Evolutionary conservation across 1,284 basidiomycete genomes (phyloP).

Genomic region (Apiotrichum montevideense): DNA sequence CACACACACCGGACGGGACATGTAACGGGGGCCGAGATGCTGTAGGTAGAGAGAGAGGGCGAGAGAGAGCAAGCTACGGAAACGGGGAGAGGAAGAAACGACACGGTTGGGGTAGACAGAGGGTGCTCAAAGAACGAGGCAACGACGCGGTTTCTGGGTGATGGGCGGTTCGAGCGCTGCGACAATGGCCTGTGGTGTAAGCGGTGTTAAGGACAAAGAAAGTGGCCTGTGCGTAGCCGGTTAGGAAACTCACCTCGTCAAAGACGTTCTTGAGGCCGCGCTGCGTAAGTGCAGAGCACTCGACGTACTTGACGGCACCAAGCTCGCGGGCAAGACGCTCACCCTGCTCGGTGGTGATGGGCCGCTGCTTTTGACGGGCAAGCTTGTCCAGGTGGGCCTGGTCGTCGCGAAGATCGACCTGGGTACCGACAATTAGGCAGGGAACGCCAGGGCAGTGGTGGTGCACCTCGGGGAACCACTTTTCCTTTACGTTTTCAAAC

Average conservation of each 20-base stretch:
- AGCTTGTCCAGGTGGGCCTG: conserved; percentile 89
- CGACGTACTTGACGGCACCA: conserved; percentile 97
- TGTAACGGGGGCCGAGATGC: conserved; percentile 13
- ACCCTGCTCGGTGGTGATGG: conserved; percentile 80
- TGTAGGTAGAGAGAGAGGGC: background rate
- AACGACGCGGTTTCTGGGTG: conserved; percentile 68
- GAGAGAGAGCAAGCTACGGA: background rate
- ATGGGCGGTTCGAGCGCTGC: conserved; percentile 96
- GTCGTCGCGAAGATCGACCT: conserved; percentile 95
- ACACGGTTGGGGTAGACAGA: background rate
- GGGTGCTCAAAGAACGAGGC: conserved; percentile 64
- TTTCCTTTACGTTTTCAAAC: conserved; percentile 99
- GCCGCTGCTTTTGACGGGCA: conserved; percentile 89
- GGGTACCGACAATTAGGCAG: conserved; percentile 97
- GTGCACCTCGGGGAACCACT: conserved; percentile 99
- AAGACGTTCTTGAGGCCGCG: conserved; percentile 99
- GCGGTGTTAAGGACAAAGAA: background rate
- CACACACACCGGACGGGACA: conserved; percentile 11
- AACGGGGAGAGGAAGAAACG: background rate
- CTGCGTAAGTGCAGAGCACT: conserved; percentile 98
- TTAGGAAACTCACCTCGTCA: conserved; percentile 67
- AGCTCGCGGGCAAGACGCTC: conserved; percentile 91
- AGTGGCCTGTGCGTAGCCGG: background rate
- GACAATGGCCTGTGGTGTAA: conserved; percentile 75
- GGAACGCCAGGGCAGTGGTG: conserved; percentile 99